Conservation (phyloP, 371 early-diverging fungal genomes). For the Rhizopus sp. region DNA sequence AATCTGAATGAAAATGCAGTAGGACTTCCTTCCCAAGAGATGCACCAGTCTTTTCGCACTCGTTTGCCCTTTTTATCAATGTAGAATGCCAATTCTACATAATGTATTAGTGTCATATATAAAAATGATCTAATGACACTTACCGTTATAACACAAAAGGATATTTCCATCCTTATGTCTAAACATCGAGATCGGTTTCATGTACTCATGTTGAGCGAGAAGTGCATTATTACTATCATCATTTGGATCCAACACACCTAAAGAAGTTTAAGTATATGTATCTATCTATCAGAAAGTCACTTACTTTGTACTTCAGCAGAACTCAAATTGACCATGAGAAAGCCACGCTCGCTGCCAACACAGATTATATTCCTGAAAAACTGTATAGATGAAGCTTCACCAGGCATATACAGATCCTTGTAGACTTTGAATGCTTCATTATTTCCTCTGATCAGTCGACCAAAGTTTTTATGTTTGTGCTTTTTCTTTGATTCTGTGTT, state of each 20-base stretch:
- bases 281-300: slow-evolving; percentile 1
- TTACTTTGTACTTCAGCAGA: slow-evolving; percentile 70
- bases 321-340: slow-evolving; percentile 89
- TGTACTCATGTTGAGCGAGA: slow-evolving; percentile 30
- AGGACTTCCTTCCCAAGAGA: slow-evolving; percentile 78
- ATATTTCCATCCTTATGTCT: slow-evolving; percentile 76
- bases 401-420: slow-evolving; percentile 92
- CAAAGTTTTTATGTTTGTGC: slow-evolving; percentile 47
- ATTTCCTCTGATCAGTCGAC: slow-evolving; percentile 52
- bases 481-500: slow-evolving; percentile 50
- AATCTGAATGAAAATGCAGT: slow-evolving; percentile 72
- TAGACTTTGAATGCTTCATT: slow-evolving; percentile 63
- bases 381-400: slow-evolving; percentile 84
- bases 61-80: slow-evolving; percentile 88
- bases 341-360: slow-evolving; percentile 92
- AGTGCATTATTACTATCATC: slow-evolving; percentile 39
- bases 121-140: not conserved
- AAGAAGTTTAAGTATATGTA: not conserved
- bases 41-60: slow-evolving; percentile 70
- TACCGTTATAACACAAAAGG: slow-evolving; percentile 85
- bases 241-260: slow-evolving; percentile 52
- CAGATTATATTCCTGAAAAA: slow-evolving; percentile 85
- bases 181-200: slow-evolving; percentile 84
- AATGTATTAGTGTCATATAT: not conserved
- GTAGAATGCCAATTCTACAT: slow-evolving; percentile 83